phyloP scores from a whole-genome alignment of 768 basidiomycete genomes.

The Naganishia randhawae region DNA sequence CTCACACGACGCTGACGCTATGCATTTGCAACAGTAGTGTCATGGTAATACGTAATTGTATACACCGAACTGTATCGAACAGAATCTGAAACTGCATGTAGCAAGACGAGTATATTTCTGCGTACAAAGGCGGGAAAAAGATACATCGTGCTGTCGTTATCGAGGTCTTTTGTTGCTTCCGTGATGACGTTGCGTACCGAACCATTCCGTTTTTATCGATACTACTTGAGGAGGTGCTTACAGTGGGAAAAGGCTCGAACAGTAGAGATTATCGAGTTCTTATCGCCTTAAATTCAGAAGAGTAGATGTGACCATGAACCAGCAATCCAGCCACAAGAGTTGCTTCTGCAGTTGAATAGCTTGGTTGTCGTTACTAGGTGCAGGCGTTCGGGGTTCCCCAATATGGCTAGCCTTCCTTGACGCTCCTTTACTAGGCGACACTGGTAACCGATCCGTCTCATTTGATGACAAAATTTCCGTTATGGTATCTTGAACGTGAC shows the following conservation, averaged over 20 bases:
- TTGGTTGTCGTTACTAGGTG: not conserved
- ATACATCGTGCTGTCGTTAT: no score
- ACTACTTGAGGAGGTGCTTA: no score
- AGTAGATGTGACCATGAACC: conserved; percentile 19
- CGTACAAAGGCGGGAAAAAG: no score
- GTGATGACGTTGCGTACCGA: no score
- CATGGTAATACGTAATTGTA: not conserved
- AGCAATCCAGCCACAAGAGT: conserved; percentile 1
- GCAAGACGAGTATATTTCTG: not conserved
- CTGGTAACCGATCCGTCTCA: not conserved
- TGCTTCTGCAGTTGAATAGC: not conserved
- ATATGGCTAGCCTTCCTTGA: not conserved
- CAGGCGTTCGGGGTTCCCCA: not conserved
- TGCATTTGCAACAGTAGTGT: not conserved
- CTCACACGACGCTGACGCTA: not conserved
- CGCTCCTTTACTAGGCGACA: not conserved
- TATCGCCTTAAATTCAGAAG: not conserved
- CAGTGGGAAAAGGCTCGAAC: no score
- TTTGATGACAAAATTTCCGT: conserved; percentile 2
- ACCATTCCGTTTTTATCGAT: no score
- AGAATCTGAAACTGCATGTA: not conserved
- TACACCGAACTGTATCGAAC: not conserved
- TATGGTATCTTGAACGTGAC: conserved; percentile 12
- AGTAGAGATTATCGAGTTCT: no score
- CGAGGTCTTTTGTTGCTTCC: no score